A percentile compares a stretch with the other conserved stretches of the same genome.
These are phyloP conservation scores for Naumovozyma castellii DNA, from an alignment of 805 yeast species.

Conservation along the genomic window DNA sequence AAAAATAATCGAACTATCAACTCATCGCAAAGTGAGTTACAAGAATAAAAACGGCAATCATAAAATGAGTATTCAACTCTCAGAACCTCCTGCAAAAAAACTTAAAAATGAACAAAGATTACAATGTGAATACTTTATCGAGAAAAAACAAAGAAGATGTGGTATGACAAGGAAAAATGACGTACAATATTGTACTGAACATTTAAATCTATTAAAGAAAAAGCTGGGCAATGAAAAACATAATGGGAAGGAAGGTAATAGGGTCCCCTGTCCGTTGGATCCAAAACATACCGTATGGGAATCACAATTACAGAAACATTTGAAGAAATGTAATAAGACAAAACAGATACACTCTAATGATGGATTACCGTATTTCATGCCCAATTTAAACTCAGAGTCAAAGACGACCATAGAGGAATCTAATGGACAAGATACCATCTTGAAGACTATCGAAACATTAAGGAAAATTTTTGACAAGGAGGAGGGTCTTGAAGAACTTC, in stretches of 20 bases:
- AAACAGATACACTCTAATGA: constrained; percentile 25
- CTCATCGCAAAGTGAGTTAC: too few species aligned
- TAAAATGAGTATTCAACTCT: too few species aligned
- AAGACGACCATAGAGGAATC: background rate
- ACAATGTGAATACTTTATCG: constrained; percentile 22
- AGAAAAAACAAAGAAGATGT: constrained; percentile 22
- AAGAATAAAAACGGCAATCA: too few species aligned
- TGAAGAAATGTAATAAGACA: constrained; percentile 50
- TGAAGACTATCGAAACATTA: background rate
- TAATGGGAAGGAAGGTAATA: constrained; percentile 1
- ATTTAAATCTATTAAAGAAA: constrained; percentile 49
- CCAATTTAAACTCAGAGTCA: constrained; percentile 36
- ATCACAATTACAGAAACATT: constrained; percentile 43
- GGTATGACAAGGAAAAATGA: constrained; percentile 23
- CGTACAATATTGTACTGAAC: constrained; percentile 55
- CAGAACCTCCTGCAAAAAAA: background rate
- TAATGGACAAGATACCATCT: background rate
- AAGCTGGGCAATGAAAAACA: constrained; percentile 1
- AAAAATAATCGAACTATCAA: too few species aligned
- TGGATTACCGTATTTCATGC: constrained; percentile 41
- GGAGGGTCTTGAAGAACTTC: constrained; percentile 1
- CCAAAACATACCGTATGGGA: constrained; percentile 66
- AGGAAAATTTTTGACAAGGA: background rate
- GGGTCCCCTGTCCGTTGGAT: constrained; percentile 67
- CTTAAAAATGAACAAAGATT: constrained; percentile 5